Evolutionary conservation across 2,329 filamentous ascomycete species (phyloP).

Genomic region (Pseudopyrenochaeta lycopersici): DNA sequence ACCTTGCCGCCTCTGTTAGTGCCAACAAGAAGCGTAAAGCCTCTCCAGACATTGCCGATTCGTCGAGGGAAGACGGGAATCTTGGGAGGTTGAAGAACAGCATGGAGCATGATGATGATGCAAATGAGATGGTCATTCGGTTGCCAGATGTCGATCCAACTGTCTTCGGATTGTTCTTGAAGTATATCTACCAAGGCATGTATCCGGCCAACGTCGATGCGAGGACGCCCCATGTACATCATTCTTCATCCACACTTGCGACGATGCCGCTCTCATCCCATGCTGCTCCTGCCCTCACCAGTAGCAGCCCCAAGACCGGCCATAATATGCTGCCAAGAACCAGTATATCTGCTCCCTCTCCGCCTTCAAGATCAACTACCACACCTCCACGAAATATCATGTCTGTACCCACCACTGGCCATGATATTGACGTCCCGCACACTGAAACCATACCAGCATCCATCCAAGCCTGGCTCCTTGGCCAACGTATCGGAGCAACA

Average conservation of each 20-base stretch:
- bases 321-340: too few relatives aligned
- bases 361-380: too few relatives aligned
- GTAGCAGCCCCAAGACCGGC: too few relatives aligned
- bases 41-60: background rate
- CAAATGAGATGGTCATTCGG: background rate
- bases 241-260: background rate
- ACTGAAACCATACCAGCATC: conserved; percentile 6
- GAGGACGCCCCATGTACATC: background rate
- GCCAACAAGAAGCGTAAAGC: conserved; percentile 22
- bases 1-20: background rate
- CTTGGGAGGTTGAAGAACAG: background rate
- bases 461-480: conserved; percentile 28
- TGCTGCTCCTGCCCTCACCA: too few relatives aligned
- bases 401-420: too few relatives aligned
- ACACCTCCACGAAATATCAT: too few relatives aligned
- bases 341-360: too few relatives aligned
- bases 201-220: conserved; percentile 21
- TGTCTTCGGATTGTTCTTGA: conserved; percentile 31
- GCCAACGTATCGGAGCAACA: conserved; percentile 9
- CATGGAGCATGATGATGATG: background rate
- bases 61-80: background rate
- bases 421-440: background rate
- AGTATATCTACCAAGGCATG: conserved; percentile 28
- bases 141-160: conserved; percentile 13
- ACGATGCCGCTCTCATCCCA: background rate